Conservation (phyloP, 2,329 filamentous ascomycete genomes). For the Colletotrichum musicola region DNA sequence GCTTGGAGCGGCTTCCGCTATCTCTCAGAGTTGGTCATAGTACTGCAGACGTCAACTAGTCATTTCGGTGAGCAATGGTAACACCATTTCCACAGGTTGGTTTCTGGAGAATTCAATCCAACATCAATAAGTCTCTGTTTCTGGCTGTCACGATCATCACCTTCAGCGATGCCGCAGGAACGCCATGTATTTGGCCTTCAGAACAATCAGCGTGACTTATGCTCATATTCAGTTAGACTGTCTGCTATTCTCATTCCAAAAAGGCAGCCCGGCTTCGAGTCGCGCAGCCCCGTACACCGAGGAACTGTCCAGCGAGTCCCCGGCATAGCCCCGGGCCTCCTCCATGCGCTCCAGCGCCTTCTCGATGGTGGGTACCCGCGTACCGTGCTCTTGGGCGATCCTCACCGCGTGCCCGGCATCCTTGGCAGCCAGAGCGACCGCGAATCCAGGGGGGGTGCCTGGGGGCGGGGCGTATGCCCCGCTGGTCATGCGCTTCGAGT, state of each 20-base stretch:
- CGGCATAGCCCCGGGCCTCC: conserved; percentile 28
- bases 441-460: conserved; percentile 28
- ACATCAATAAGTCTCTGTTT: too few relatives aligned
- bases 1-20: too few relatives aligned
- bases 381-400: conserved; percentile 28
- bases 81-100: too few relatives aligned
- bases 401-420: conserved; percentile 33
- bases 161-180: too few relatives aligned
- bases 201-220: too few relatives aligned
- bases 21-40: too few relatives aligned
- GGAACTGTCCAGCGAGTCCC: conserved; percentile 31
- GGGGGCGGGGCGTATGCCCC: conserved; percentile 44
- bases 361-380: conserved; percentile 28
- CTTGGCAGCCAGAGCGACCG: conserved; percentile 30
- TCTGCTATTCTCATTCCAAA: conserved; percentile 36
- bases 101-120: too few relatives aligned
- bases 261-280: conserved; percentile 30
- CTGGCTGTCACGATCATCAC: too few relatives aligned
- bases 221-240: conserved; percentile 19
- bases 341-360: conserved; percentile 27
- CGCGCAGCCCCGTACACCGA: conserved; percentile 29
- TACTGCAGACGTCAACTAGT: too few relatives aligned
- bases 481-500: conserved; percentile 46
- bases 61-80: too few relatives aligned
- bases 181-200: too few relatives aligned